Conservation (phyloP, 2,329 filamentous ascomycete species). For the Cladosporium sp. region DNA sequence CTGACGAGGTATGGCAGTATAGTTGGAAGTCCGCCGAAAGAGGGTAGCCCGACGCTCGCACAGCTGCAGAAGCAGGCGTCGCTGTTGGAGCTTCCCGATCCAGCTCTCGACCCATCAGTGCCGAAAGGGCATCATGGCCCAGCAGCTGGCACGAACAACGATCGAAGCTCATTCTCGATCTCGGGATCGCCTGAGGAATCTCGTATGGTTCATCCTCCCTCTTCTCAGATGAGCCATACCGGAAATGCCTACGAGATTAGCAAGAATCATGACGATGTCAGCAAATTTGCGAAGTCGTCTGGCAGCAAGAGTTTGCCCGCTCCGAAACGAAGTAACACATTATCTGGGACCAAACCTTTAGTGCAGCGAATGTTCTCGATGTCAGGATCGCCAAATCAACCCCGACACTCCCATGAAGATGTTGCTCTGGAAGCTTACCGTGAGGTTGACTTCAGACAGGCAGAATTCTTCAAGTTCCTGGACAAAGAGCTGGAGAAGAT, state of each 20-base stretch:
- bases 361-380: constrained; percentile 30
- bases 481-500: constrained; percentile 88
- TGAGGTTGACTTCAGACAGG: constrained; percentile 70
- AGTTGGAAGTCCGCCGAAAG: constrained; percentile 53
- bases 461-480: constrained; percentile 85
- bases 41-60: constrained; percentile 21
- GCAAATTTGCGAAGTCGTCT: background rate
- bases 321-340: constrained; percentile 43
- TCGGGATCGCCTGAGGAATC: constrained; percentile 15
- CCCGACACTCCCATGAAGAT: constrained; percentile 34
- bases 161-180: constrained; percentile 17
- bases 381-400: constrained; percentile 27
- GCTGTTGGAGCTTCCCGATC: constrained; percentile 61
- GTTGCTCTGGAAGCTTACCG: constrained; percentile 57
- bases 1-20: constrained; percentile 65
- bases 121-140: constrained; percentile 2
- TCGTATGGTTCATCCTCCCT: constrained; percentile 20
- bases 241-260: constrained; percentile 30
- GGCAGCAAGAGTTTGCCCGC: constrained; percentile 1
- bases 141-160: constrained; percentile 16
- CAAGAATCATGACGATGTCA: constrained; percentile 14
- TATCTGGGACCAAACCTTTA: constrained; percentile 27
- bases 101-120: constrained; percentile 53
- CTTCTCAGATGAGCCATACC: constrained; percentile 28
- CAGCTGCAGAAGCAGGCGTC: constrained; percentile 39